Evolutionary conservation across 2,329 filamentous ascomycete genomes (phyloP), one percentile per base, ranked within the genome.

Genomic region (Aaosphaeria pasadenensis): DNA sequence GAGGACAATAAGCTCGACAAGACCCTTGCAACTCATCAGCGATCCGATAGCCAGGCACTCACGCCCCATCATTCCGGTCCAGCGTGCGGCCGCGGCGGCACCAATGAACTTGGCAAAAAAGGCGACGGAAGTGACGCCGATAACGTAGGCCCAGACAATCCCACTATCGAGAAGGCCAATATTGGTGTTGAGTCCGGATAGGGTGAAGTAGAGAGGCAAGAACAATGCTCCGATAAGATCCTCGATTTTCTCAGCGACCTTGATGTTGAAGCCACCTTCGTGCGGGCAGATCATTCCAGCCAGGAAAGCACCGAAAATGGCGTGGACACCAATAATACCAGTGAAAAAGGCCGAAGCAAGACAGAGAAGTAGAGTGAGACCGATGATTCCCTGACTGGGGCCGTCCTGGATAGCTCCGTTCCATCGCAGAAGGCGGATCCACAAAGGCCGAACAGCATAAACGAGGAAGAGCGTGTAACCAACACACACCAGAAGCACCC

Each of bases 1-100:
- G 9, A 43, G 41, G 9, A 96, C 91, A 67, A 96, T 96, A 45
- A 96, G 74, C 69, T 96, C 91, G 1, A 96, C 90, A 6, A 96
- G 77, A 59, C 91, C 91, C 69, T 96, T 96, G 72, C 91, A 96
- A 69, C 89, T 94, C 91, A 96, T 96, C 59, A 96, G 73, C n/a
- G 85, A 82, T 17, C 91, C 91, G 56, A 96, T 92, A 1, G 89
- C 83, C 29, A 92, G 80, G 47, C 87, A 90, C 68, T 96, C 91
- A 51, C 91, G 81, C 91, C 91, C 96, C 1, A 92, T 80, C 30
- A 96, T 74, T 11, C 86, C 89, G 61, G 83, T 88, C 4, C 83
- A 59, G 32, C 83, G 81, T 0, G 91, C 90, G 5, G 90, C 89
- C 1, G 92, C 46, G 0, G 89, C 85, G 11, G 89, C 90, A 35